Conservation (phyloP, 352 stramenopile species). For the Globisporangium camurandrum region DNA sequence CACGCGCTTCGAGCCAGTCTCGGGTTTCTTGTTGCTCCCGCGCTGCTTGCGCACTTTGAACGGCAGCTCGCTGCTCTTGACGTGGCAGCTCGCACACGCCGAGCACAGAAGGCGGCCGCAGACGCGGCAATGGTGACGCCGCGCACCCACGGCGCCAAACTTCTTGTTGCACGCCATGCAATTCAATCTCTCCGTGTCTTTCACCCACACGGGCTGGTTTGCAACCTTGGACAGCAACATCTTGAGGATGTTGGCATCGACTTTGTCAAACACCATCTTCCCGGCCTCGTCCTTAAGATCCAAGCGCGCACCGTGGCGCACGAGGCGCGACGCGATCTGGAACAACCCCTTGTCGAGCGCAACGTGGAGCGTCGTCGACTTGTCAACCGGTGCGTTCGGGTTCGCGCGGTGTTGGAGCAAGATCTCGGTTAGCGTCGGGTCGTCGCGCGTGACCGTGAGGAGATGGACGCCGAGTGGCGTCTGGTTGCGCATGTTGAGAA, state of each 20-base stretch:
- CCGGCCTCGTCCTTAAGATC: slow-evolving; percentile 51
- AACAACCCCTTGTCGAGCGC: slow-evolving; percentile 46
- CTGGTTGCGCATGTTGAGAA: slow-evolving; percentile 64
- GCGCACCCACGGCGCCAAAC: slow-evolving; percentile 28
- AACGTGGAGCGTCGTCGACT: slow-evolving; percentile 55
- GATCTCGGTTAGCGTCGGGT: slow-evolving; percentile 53
- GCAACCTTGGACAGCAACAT: slow-evolving; percentile 45
- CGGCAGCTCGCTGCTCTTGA: slow-evolving; percentile 27
- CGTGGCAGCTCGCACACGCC: slow-evolving; percentile 29
- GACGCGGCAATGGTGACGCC: slow-evolving; percentile 54
- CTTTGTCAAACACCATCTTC: slow-evolving; percentile 64
- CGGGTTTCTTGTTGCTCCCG: slow-evolving; percentile 43
- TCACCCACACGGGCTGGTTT: slow-evolving; percentile 40
- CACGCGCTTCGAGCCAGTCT: slow-evolving; percentile 42
- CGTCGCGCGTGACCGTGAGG: slow-evolving; percentile 43
- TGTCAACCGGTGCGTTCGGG: slow-evolving; percentile 47
- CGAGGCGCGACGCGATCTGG: slow-evolving; percentile 41
- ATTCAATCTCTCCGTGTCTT: slow-evolving; percentile 29
- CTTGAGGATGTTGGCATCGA: slow-evolving; percentile 28
- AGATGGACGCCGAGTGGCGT: slow-evolving; percentile 61
- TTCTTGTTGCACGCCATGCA: slow-evolving; percentile 61
- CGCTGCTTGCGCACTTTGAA: slow-evolving; percentile 39
- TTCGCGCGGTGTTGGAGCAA: slow-evolving; percentile 49
- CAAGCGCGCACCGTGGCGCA: slow-evolving; percentile 43
- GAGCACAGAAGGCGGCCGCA: slow-evolving; percentile 50